phyloP scores from a whole-genome alignment of 176 grass and related monocot species.

The Carex pumila region DNA sequence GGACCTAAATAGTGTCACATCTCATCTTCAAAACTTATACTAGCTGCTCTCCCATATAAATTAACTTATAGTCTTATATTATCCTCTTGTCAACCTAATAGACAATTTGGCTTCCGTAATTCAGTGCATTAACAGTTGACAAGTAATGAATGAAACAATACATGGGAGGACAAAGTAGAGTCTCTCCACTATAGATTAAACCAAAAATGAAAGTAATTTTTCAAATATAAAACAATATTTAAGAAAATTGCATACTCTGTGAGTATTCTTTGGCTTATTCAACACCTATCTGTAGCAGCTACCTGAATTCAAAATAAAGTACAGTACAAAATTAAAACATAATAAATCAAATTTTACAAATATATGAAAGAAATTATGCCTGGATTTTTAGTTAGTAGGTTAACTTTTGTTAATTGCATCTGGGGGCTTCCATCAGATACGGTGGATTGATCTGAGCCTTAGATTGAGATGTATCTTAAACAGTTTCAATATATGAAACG shows the following conservation, averaged over 20 bases:
- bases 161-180: constrained; percentile 1
- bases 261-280: not conserved
- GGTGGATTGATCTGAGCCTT: too few relatives aligned
- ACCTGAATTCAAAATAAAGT: too few relatives aligned
- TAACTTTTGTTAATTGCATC: too few relatives aligned
- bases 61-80: not conserved
- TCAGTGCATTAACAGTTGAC: not conserved
- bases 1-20: not conserved
- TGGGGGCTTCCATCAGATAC: too few relatives aligned
- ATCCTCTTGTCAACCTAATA: not conserved
- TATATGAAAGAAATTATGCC: too few relatives aligned
- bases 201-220: not conserved
- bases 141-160: constrained; percentile 7
- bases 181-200: not conserved
- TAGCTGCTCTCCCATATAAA: not conserved
- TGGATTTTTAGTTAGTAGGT: too few relatives aligned
- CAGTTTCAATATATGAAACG: too few relatives aligned
- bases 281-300: too few relatives aligned
- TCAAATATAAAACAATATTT: not conserved
- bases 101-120: not conserved
- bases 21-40: not conserved
- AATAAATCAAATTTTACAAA: too few relatives aligned
- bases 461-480: too few relatives aligned
- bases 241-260: not conserved
- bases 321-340: too few relatives aligned